phyloP scores from a whole-genome alignment of 1,139 yeast genomes.

The Kurtzmaniella quercitrusa region DNA sequence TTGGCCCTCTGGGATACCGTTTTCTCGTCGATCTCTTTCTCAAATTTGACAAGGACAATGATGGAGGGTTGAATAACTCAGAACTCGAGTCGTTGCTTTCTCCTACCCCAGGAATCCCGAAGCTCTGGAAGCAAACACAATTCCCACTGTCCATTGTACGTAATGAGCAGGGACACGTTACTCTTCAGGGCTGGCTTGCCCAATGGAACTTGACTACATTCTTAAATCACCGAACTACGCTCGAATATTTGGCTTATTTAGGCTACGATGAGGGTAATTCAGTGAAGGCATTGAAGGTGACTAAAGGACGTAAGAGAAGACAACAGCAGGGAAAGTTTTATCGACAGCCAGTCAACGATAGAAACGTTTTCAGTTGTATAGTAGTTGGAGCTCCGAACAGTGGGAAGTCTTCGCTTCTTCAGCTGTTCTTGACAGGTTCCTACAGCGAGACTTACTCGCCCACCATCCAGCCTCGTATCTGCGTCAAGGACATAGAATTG shows the following conservation, averaged over 20 bases:
- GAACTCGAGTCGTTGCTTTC: conserved; percentile 68
- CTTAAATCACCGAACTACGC: conserved; percentile 74
- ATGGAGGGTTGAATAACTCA: conserved; percentile 79
- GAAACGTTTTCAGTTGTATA: conserved; percentile 89
- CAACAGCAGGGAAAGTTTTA: conserved; percentile 61
- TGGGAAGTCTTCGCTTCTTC: conserved; percentile 80
- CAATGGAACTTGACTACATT: conserved; percentile 97
- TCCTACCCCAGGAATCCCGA: conserved; percentile 92
- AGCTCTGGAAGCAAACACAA: conserved; percentile 76
- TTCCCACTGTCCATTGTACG: conserved; percentile 87
- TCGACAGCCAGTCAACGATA: conserved; percentile 67
- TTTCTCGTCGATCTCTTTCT: conserved; percentile 86
- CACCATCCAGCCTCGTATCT: conserved; percentile 73
- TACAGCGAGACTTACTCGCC: conserved; percentile 75
- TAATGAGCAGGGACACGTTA: conserved; percentile 83
- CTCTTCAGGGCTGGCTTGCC: conserved; percentile 96
- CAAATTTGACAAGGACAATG: conserved; percentile 87
- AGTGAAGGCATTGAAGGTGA: conserved; percentile 68
- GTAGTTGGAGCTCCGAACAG: conserved; percentile 80
- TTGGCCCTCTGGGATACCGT: conserved; percentile 90
- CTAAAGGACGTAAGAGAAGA: conserved; percentile 70
- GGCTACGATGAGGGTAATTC: conserved; percentile 57
- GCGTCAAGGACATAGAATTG: conserved; percentile 90
- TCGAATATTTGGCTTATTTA: conserved; percentile 82
- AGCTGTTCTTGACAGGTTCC: conserved; percentile 73